Evolutionary conservation across 2,329 filamentous ascomycete species (phyloP).

Genomic region (Trichophyton rubrum): DNA sequence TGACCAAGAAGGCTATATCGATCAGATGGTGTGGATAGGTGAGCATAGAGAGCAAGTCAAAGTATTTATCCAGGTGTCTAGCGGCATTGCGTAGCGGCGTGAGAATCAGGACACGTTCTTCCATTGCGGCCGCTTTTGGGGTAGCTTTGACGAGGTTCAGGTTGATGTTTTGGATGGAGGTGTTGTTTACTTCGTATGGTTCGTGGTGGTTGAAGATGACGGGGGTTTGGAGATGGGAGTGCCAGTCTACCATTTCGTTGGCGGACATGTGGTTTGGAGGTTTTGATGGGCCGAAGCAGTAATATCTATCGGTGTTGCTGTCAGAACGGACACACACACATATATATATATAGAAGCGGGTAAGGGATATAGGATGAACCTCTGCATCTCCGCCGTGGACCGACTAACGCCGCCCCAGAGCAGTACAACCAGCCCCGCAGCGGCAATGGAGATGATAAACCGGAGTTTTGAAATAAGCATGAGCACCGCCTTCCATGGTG

Average conservation of each 20-base stretch:
- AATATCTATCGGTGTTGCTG: constrained; percentile 52
- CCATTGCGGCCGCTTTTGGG: constrained; percentile 60
- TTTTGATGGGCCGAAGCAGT: constrained; percentile 91
- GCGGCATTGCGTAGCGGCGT: constrained; percentile 88
- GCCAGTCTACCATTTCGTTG: constrained; percentile 86
- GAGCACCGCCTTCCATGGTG: constrained; percentile 60
- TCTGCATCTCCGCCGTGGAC: constrained; percentile 79
- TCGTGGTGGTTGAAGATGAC: constrained; percentile 94
- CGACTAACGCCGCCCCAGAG: constrained; percentile 77
- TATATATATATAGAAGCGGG: background rate
- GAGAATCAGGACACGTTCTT: constrained; percentile 79
- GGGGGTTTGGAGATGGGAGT: constrained; percentile 75
- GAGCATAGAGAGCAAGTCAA: constrained; percentile 78
- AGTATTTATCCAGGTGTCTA: constrained; percentile 71
- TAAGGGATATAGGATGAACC: constrained; percentile 42
- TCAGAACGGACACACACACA: background rate
- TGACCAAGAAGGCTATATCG: constrained; percentile 86
- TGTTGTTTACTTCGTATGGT: constrained; percentile 70
- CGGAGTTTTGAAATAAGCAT: constrained; percentile 62
- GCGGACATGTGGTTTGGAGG: constrained; percentile 90
- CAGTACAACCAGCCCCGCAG: constrained; percentile 60
- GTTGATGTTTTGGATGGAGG: constrained; percentile 65
- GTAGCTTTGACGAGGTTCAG: constrained; percentile 78
- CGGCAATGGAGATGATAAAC: constrained; percentile 59
- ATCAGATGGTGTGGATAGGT: constrained; percentile 93